These are phyloP conservation scores for Trichoderma atroviride DNA, from an alignment of 2,329 filamentous ascomycete species.

Conservation along the genomic window DNA sequence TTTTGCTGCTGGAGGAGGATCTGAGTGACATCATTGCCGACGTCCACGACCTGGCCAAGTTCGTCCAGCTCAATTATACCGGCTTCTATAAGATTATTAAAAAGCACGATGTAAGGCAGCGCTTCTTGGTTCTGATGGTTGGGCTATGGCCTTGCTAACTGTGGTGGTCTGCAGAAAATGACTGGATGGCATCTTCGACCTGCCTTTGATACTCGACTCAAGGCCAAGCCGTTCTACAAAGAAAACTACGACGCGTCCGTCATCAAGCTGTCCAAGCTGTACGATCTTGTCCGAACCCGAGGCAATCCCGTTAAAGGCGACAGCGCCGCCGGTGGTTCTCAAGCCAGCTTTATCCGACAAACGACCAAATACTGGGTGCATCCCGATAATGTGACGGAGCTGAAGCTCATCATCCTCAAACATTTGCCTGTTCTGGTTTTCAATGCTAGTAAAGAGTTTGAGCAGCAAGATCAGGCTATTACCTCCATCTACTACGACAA, in stretches of 20 bases:
- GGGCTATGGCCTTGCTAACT: conserved; percentile 29
- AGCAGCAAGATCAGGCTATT: conserved; percentile 86
- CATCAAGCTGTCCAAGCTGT: conserved; percentile 90
- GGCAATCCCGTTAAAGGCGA: conserved; percentile 93
- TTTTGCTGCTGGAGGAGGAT: conserved; percentile 89
- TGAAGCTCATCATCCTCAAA: conserved; percentile 97
- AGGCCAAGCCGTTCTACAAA: conserved; percentile 97
- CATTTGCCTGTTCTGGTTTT: conserved; percentile 96
- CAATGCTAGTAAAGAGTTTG: conserved; percentile 96
- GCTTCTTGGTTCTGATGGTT: not conserved
- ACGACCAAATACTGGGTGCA: conserved; percentile 99
- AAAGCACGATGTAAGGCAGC: conserved; percentile 84
- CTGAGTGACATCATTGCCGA: conserved; percentile 98
- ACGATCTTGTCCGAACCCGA: conserved; percentile 89
- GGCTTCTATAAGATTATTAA: conserved; percentile 99
- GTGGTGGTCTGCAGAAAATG: conserved; percentile 68
- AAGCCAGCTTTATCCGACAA: conserved; percentile 94
- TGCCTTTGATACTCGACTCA: conserved; percentile 92
- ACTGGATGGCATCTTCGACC: conserved; percentile 92
- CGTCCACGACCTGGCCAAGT: conserved; percentile 96
- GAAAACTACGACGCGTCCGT: conserved; percentile 98
- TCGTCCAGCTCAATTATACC: conserved; percentile 97
- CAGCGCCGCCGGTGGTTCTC: conserved; percentile 83
- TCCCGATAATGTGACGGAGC: conserved; percentile 94
- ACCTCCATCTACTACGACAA: conserved; percentile 99